Conservation (phyloP, 78 protist species). For the Goniomonas avonlea region DNA sequence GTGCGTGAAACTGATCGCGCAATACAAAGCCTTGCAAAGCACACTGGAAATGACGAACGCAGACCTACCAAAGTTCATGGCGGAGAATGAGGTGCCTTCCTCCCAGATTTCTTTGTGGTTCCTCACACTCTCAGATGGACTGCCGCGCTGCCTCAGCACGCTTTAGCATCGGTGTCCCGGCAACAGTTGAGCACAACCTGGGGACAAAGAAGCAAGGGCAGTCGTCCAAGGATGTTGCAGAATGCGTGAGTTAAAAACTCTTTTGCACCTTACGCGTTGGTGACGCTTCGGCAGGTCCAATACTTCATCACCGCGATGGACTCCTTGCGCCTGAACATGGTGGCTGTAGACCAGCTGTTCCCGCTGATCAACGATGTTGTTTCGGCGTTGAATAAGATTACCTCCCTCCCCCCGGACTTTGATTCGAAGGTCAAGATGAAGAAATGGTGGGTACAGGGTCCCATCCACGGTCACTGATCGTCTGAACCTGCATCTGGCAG, state of each 20-base stretch:
- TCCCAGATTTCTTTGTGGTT: too few species aligned
- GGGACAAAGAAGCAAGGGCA: neutral
- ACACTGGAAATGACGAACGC: conserved; percentile 31
- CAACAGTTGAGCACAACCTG: conserved; percentile 33
- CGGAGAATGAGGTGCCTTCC: conserved; percentile 55
- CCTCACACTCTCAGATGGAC: too few species aligned
- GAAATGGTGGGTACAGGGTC: neutral
- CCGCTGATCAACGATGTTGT: conserved; percentile 61
- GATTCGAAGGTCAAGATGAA: conserved; percentile 54
- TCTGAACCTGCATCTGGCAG: too few species aligned
- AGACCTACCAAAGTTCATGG: conserved; percentile 45
- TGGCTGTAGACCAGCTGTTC: conserved; percentile 67
- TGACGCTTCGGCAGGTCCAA: too few species aligned
- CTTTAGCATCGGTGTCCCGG: conserved; percentile 40
- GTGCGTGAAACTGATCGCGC: conserved; percentile 69
- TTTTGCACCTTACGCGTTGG: too few species aligned
- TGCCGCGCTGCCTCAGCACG: conserved; percentile 15
- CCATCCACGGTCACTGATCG: too few species aligned
- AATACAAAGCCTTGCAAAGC: conserved; percentile 56
- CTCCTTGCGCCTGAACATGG: conserved; percentile 53
- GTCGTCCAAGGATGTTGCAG: too few species aligned
- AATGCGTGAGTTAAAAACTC: too few species aligned
- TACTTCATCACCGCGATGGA: conserved; percentile 74
- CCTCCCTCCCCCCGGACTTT: conserved; percentile 50
- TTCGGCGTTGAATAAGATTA: conserved; percentile 40